Percentiles rank a stretch among this genome's conserved stretches.
These are phyloP conservation scores for Alliaria petiolata DNA, from an alignment of 345 rosid genomes.

Conservation along the genomic window DNA sequence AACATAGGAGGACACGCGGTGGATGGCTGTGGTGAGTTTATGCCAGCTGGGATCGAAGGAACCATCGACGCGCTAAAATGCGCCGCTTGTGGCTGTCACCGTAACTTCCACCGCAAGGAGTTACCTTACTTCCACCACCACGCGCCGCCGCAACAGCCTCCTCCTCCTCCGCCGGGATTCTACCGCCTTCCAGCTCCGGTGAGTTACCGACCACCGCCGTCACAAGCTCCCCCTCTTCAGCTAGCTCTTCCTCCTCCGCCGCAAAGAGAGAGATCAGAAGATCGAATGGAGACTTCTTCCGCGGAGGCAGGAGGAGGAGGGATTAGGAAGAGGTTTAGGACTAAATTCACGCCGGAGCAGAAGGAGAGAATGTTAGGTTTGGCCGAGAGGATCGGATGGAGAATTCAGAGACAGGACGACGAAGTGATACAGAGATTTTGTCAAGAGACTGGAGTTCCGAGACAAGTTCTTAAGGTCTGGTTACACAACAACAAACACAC, in stretches of 20 bases:
- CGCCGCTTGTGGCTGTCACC: conserved; percentile 82
- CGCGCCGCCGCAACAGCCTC: conserved; percentile 35
- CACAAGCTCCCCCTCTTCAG: conserved; percentile 47
- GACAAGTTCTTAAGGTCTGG: conserved; percentile 88
- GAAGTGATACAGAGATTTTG: conserved; percentile 63
- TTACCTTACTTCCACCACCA: conserved; percentile 32
- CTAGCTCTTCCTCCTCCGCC: conserved; percentile 34
- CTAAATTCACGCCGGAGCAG: conserved; percentile 69
- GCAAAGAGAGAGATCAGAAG: conserved; percentile 37
- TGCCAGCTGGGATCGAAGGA: conserved; percentile 73
- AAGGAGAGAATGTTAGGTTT: conserved; percentile 70
- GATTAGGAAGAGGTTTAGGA: conserved; percentile 58
- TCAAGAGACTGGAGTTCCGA: conserved; percentile 52
- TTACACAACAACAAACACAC: conserved; percentile 88
- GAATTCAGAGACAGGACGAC: conserved; percentile 80
- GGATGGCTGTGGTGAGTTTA: conserved; percentile 80
- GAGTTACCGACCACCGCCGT: conserved; percentile 40
- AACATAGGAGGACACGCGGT: conserved; percentile 76
- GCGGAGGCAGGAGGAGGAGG: conserved; percentile 48
- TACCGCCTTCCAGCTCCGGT: conserved; percentile 52
- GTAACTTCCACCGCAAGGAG: conserved; percentile 82
- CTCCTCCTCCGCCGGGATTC: conserved; percentile 40
- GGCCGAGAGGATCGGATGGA: conserved; percentile 75
- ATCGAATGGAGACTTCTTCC: conserved; percentile 33
- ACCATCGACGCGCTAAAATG: conserved; percentile 76